These are phyloP conservation scores for Exsudoporus frostii DNA, from an alignment of 768 basidiomycete genomes.

Conservation along the genomic window DNA sequence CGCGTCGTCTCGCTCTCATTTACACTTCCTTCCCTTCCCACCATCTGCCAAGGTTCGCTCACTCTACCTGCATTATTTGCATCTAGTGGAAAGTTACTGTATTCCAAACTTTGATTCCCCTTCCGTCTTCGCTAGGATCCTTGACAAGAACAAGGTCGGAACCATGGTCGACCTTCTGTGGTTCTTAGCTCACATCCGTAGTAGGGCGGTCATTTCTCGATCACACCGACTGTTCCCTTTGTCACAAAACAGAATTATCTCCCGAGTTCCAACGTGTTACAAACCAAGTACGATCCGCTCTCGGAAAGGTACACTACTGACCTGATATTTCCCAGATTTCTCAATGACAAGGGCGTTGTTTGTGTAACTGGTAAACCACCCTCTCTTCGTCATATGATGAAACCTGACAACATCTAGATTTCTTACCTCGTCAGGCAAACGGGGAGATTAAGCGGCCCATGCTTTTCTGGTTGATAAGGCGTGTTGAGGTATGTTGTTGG, in stretches of 20 bases:
- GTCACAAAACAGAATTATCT: slow-evolving; percentile 80
- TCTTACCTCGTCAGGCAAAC: slow-evolving; percentile 61
- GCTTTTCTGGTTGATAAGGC: slow-evolving; percentile 80
- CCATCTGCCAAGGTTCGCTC: neutral
- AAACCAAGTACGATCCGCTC: slow-evolving; percentile 58
- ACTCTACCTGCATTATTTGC: neutral
- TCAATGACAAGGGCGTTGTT: slow-evolving; percentile 85
- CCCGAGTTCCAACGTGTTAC: slow-evolving; percentile 78
- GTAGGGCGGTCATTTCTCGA: slow-evolving; percentile 87
- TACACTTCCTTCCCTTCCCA: neutral
- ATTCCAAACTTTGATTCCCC: slow-evolving; percentile 93
- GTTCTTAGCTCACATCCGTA: slow-evolving; percentile 1
- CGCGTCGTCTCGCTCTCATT: neutral
- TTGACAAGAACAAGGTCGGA: slow-evolving; percentile 73
- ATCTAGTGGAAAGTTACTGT: slow-evolving; percentile 84
- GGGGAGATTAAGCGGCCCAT: slow-evolving; percentile 53
- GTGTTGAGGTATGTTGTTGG: slow-evolving; percentile 54
- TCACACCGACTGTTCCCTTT: slow-evolving; percentile 68
- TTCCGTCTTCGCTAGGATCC: slow-evolving; percentile 84
- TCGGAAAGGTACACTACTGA: neutral
- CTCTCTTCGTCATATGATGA: neutral
- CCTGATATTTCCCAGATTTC: slow-evolving; percentile 45
- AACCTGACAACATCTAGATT: slow-evolving; percentile 48
- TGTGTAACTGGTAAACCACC: slow-evolving; percentile 63
- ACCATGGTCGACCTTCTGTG: neutral